A percentile compares a stretch with the other conserved stretches of the same genome.
These are phyloP conservation scores for Dissophora ornata DNA, from an alignment of 192 early-diverging fungal genomes.

Conservation along the genomic window DNA sequence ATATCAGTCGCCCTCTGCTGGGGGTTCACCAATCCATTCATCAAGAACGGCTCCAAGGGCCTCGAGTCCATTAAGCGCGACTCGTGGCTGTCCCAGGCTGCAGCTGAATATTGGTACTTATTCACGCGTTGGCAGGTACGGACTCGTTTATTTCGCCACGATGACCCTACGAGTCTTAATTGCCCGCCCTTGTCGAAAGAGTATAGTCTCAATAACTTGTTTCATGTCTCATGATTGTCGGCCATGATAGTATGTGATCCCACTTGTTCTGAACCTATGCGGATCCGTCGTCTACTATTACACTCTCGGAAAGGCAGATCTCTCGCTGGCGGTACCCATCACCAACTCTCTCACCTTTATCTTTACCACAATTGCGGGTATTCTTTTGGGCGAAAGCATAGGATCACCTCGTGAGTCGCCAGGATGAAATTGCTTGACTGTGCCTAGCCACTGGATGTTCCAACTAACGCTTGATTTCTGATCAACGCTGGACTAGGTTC, in stretches of 20 bases:
- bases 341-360: slow-evolving; percentile 92
- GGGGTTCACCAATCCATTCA: slow-evolving; percentile 97
- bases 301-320: slow-evolving; percentile 85
- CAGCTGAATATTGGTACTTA: slow-evolving; percentile 78
- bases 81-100: slow-evolving; percentile 66
- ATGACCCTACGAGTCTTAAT: background rate
- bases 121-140: slow-evolving; percentile 87
- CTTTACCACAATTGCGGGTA: slow-evolving; percentile 84
- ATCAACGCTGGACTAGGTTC: slow-evolving; percentile 59
- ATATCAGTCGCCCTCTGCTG: slow-evolving; percentile 86
- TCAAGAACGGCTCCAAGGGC: slow-evolving; percentile 86
- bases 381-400: slow-evolving; percentile 81
- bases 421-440: too few relatives aligned
- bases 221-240: background rate
- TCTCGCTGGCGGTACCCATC: slow-evolving; percentile 92
- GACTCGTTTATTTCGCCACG: too few relatives aligned
- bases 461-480: too few relatives aligned
- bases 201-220: background rate
- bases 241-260: slow-evolving; percentile 76
- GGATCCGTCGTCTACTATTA: slow-evolving; percentile 95
- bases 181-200: background rate
- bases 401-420: slow-evolving; percentile 72
- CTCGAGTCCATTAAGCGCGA: slow-evolving; percentile 76
- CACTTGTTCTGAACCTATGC: slow-evolving; percentile 88
- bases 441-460: too few relatives aligned